Conservation (phyloP, 805 yeast species). For the Candida lessepsii region DNA sequence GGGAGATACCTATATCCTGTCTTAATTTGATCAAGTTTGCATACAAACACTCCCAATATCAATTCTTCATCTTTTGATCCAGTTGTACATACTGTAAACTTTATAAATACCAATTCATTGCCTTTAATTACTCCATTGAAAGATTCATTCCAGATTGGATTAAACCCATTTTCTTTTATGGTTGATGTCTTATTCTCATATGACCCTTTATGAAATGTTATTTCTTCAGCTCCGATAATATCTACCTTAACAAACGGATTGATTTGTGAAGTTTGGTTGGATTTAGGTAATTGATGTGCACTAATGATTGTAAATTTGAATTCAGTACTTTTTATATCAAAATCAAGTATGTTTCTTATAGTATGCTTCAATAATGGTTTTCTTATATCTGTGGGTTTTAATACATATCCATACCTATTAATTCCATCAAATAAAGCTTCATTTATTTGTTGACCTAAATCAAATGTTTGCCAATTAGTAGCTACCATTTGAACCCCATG, state of each 20-base stretch:
- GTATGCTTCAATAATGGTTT: constrained; percentile 26
- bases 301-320: constrained; percentile 54
- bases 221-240: constrained; percentile 44
- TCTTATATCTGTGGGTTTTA: constrained; percentile 62
- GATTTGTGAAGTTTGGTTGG: constrained; percentile 46
- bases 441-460: constrained; percentile 83
- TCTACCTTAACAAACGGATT: constrained; percentile 67
- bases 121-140: constrained; percentile 44
- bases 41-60: constrained; percentile 56
- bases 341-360: constrained; percentile 6
- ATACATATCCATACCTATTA: constrained; percentile 66
- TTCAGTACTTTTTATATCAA: constrained; percentile 9
- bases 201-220: constrained; percentile 23
- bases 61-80: constrained; percentile 25
- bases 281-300: constrained; percentile 82
- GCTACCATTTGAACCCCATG: constrained; percentile 94
- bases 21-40: constrained; percentile 60
- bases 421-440: constrained; percentile 73
- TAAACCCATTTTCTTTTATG: constrained; percentile 74
- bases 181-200: constrained; percentile 21
- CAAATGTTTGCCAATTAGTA: constrained; percentile 93
- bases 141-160: constrained; percentile 74
- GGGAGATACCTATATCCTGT: constrained; percentile 84
- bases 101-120: constrained; percentile 53
- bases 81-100: constrained; percentile 48